Base-by-base conservation (phyloP, 2,329 filamentous ascomycete genomes). In the Alternaria tenuissima region DNA sequence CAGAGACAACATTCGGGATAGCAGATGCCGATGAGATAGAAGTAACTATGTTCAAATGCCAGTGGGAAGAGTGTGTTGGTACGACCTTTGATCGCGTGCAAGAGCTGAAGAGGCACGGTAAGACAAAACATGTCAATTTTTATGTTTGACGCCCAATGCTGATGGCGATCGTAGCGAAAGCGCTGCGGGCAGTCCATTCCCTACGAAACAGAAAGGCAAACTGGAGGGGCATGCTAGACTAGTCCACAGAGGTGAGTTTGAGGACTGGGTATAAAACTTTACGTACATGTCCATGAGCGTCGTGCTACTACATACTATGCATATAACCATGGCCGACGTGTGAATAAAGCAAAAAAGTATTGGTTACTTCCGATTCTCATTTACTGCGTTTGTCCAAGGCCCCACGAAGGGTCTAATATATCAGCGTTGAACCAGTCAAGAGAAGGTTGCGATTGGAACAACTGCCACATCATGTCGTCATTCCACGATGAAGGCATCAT, bases 351-450 rank as follows among this genome's bases (percentile, higher is more conserved):
- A 5, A 7, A 24, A 7, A n/a, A 11, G 4, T 24, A 36, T 2
- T 36, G 12, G 18, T 4, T 24, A 24, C 14, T 22, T 48, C 46
- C 4, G 12, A 22, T 48, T 48, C 30, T 20, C 46, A 7, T 4
- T 49, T 26, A 36, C 12, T 49, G 32, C 12, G 62, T 51, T 24
- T 62, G 18, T n/a, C 54, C 57, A 18, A 68, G 26, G 46, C 72
- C 62, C 71, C 70, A 74, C 18, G 61, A 59, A 16, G 67, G 70
- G 49, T 76, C 71, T 52, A 76, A 44, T 18, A 77, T 72, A 20
- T 76, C 72, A 5, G 73, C 67, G 20, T 75, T 74, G 53, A 77
- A 75, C 75, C 75, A 77, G 22, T 77, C 73, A 20, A 77, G 56
- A 7, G 70, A 75, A 9, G 75, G 75, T 30, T 76, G 73, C 8